A percentile compares a stretch with the other conserved stretches of the same genome.
phyloP scores from a whole-genome alignment of 129 eudicot species.

The Mikania micrantha region DNA sequence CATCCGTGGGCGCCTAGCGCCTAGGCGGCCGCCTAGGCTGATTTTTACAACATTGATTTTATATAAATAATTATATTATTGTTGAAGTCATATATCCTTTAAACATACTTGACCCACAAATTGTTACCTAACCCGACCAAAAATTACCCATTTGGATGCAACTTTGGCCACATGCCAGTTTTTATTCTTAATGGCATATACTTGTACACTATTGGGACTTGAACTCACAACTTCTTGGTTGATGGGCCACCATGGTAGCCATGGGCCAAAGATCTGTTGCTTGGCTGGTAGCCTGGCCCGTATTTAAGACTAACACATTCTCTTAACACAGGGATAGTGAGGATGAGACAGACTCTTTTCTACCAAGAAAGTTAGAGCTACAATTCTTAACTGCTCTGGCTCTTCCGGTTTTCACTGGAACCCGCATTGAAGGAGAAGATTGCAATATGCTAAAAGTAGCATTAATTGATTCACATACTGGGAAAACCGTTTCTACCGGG shows the following conservation, averaged over 20 bases:
- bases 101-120: neutral
- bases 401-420: constrained; percentile 91
- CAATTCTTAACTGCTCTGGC: constrained; percentile 52
- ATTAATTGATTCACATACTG: constrained; percentile 50
- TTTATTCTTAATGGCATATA: neutral
- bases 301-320: neutral
- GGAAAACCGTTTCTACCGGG: constrained; percentile 49
- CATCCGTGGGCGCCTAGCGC: too few species aligned
- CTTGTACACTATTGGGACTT: neutral
- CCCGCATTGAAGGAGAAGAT: constrained; percentile 90
- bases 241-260: neutral
- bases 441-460: constrained; percentile 55
- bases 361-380: constrained; percentile 54
- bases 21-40: too few species aligned
- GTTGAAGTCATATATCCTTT: neutral
- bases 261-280: neutral
- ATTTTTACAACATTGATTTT: too few species aligned
- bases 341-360: constrained; percentile 40
- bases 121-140: neutral
- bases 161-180: neutral
- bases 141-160: neutral
- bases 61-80: too few species aligned
- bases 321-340: constrained; percentile 41
- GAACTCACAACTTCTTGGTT: neutral
- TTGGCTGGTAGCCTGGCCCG: neutral